Percentiles rank a stretch among this genome's conserved stretches.
These are phyloP conservation scores for Trichosporon ovoides DNA, from an alignment of 1,284 basidiomycete species.

Conservation along the genomic window DNA sequence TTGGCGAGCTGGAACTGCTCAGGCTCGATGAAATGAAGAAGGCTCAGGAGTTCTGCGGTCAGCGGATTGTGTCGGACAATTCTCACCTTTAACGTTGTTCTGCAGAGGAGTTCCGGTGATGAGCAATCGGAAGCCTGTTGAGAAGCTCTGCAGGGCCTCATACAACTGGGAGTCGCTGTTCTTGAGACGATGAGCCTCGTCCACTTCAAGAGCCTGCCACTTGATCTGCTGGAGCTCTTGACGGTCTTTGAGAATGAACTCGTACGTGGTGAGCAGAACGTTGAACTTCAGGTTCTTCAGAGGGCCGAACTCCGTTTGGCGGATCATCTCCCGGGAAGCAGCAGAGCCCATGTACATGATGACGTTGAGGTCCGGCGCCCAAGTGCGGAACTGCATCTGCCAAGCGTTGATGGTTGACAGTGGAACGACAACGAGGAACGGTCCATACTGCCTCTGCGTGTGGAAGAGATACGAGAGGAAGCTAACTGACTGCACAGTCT, in stretches of 20 bases:
- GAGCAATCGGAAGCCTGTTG: slow-evolving; percentile 82
- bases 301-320: slow-evolving; percentile 84
- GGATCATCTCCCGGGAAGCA: slow-evolving; percentile 80
- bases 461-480: slow-evolving; percentile 96
- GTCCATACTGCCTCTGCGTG: slow-evolving; percentile 86
- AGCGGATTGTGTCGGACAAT: not conserved
- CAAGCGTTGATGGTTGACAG: slow-evolving; percentile 97
- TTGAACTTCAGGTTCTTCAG: slow-evolving; percentile 85
- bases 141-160: slow-evolving; percentile 85
- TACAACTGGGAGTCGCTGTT: slow-evolving; percentile 97
- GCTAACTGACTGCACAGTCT: slow-evolving; percentile 93
- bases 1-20: slow-evolving; percentile 86
- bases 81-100: slow-evolving; percentile 92
- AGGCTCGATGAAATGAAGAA: slow-evolving; percentile 99
- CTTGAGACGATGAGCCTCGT: slow-evolving; percentile 97
- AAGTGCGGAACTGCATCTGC: slow-evolving; percentile 90
- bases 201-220: slow-evolving; percentile 94
- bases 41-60: slow-evolving; percentile 73
- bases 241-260: slow-evolving; percentile 86
- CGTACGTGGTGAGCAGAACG: slow-evolving; percentile 95
- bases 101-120: slow-evolving; percentile 98
- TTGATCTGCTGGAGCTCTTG: slow-evolving; percentile 88
- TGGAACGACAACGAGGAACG: slow-evolving; percentile 96
- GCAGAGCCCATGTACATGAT: slow-evolving; percentile 95
- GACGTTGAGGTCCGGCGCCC: slow-evolving; percentile 96